Evolutionary conservation across 257 asterid species (phyloP).

Genomic region (Verbascum thapsus): DNA sequence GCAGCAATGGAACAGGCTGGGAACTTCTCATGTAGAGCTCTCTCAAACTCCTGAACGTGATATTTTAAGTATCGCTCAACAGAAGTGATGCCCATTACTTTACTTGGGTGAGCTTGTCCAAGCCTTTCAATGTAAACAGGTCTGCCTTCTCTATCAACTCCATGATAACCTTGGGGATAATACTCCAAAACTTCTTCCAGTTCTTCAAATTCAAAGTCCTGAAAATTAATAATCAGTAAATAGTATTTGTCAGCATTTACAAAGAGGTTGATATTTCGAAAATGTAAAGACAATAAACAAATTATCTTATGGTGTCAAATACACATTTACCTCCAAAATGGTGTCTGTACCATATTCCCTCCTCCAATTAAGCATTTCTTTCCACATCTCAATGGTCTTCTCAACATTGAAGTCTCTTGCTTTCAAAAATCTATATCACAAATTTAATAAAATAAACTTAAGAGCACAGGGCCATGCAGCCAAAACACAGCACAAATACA

Average conservation of each 20-base stretch:
- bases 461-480: slow-evolving; percentile 1
- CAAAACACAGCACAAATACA: slow-evolving; percentile 16
- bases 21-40: slow-evolving; percentile 78
- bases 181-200: slow-evolving; percentile 83
- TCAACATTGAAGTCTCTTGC: slow-evolving; percentile 75
- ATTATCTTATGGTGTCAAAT: slow-evolving; percentile 3
- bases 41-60: slow-evolving; percentile 96
- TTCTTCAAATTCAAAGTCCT: slow-evolving; percentile 88
- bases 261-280: slow-evolving; percentile 16
- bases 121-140: slow-evolving; percentile 96
- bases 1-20: slow-evolving; percentile 96
- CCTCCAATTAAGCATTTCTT: slow-evolving; percentile 96
- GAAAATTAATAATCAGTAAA: slow-evolving; percentile 31
- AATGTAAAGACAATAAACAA: slow-evolving; percentile 10
- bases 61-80: slow-evolving; percentile 77
- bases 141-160: slow-evolving; percentile 95
- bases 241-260: slow-evolving; percentile 12
- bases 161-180: slow-evolving; percentile 98
- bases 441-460: slow-evolving; percentile 16
- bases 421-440: slow-evolving; percentile 70
- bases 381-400: slow-evolving; percentile 85
- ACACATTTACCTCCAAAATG: slow-evolving; percentile 70
- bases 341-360: slow-evolving; percentile 83
- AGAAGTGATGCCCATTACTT: slow-evolving; percentile 73
- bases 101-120: slow-evolving; percentile 87